phyloP scores from a whole-genome alignment of 78 protist species.

The Polysphondylium violaceum region DNA sequence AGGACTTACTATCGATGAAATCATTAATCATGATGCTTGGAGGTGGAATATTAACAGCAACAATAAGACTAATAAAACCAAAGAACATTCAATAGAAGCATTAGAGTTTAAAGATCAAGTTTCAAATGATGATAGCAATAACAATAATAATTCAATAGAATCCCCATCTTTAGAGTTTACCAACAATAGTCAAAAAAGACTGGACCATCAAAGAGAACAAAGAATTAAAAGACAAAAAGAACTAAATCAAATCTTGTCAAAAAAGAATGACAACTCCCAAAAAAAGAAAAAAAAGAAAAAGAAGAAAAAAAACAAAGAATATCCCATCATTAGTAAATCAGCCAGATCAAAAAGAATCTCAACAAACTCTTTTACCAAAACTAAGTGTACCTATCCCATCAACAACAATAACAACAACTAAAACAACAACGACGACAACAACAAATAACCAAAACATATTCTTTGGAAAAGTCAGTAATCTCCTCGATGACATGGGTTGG shows the following conservation, averaged over 20 bases:
- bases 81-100: too few species aligned
- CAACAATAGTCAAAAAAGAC: neutral
- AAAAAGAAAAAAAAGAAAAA: too few species aligned
- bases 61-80: too few species aligned
- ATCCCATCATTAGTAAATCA: neutral
- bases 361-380: neutral
- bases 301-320: neutral
- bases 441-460: neutral
- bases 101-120: too few species aligned
- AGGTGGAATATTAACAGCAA: neutral
- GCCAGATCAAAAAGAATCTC: neutral
- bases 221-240: neutral
- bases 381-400: neutral
- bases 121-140: too few species aligned
- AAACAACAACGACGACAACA: neutral
- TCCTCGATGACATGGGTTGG: neutral
- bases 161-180: neutral
- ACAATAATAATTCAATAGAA: too few species aligned
- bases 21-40: neutral
- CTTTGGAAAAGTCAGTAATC: neutral
- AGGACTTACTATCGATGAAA: neutral
- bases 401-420: neutral
- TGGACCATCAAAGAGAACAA: neutral
- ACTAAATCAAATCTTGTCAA: neutral
- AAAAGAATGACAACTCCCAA: neutral